Conservation (phyloP, 2,329 filamentous ascomycete genomes). For the Nemania serpens region DNA sequence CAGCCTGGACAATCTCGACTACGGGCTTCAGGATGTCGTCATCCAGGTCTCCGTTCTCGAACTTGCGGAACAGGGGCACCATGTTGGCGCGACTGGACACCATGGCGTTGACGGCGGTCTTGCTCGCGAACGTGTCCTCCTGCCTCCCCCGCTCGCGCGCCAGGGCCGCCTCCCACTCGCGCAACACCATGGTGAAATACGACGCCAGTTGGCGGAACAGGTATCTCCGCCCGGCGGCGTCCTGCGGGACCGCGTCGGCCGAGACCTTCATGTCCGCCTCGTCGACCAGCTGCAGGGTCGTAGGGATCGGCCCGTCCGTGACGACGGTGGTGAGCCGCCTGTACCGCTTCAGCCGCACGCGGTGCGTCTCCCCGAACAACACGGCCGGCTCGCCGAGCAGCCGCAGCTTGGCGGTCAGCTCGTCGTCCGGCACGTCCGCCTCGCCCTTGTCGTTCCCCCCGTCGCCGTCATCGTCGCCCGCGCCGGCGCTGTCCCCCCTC, state of each 20-base stretch:
- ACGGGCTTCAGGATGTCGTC: slow-evolving; percentile 80
- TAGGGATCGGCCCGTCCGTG: slow-evolving; percentile 82
- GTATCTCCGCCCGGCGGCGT: slow-evolving; percentile 68
- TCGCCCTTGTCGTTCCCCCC: slow-evolving; percentile 46
- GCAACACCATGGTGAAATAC: slow-evolving; percentile 95
- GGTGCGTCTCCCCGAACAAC: slow-evolving; percentile 83
- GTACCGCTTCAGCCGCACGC: slow-evolving; percentile 71
- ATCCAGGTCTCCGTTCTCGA: slow-evolving; percentile 81
- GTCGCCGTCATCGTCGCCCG: slow-evolving; percentile 53
- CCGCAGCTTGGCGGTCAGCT: slow-evolving; percentile 70
- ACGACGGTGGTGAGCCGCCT: slow-evolving; percentile 65
- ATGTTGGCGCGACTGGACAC: slow-evolving; percentile 85
- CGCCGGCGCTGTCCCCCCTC: slow-evolving; percentile 47
- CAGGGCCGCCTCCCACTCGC: slow-evolving; percentile 83
- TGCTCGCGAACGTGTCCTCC: slow-evolving; percentile 71
- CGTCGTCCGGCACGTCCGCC: slow-evolving; percentile 72
- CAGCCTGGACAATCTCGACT: slow-evolving; percentile 87
- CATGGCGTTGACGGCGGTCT: slow-evolving; percentile 83
- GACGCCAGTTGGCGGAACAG: slow-evolving; percentile 87
- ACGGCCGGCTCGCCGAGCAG: slow-evolving; percentile 72
- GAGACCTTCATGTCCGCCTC: slow-evolving; percentile 89
- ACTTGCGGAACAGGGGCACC: slow-evolving; percentile 84
- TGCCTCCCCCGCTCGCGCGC: slow-evolving; percentile 55
- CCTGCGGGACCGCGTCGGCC: slow-evolving; percentile 61
- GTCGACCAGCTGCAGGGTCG: slow-evolving; percentile 76